Base-by-base conservation (phyloP, 1,284 basidiomycete genomes). In the Ceratobasidium sp. region DNA sequence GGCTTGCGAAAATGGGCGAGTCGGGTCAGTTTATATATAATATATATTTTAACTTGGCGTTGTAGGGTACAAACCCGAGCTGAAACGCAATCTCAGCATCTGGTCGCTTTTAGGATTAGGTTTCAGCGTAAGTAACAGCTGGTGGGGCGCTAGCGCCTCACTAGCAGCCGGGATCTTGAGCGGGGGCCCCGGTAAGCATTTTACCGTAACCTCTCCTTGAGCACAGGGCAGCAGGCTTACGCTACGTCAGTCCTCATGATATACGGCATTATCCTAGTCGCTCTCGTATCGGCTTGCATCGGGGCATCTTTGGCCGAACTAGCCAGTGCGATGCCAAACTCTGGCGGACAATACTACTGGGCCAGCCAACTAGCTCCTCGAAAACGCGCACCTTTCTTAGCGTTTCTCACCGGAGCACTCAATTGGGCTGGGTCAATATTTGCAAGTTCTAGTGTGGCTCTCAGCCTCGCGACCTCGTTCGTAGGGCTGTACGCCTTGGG, bases 331-430 rank as follows among this genome's bases (percentile, higher is more conserved):
- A 66, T 65, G 64, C 76, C 76, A 25, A 77, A 70, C 54, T 77
- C 76, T 22, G 76, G 76, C 22, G 76, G 76, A 0, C 66, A 69
- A 19, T 76, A 76, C 59, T 76, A 76, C 43, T 76, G 76, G 66
- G 46, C 76, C 1, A 57, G 43, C 3, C 66, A 62, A 52, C 56
- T 76, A 7, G 76, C 76, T 17, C 76, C 76, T 15, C 66, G 66
- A 3, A 22, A 34, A 2, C 70, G 40, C 19, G 76, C 65, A 1
- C 76, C 76, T 4, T 25, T 76, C 1, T 34, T 70, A 4, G 51
- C 76, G 13, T 76, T 76, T 32, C 40, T 75, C 11, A 75, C 71
- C 17, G 71, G 71, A n/a, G 68, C 68, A 17, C 22, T 67, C 25
- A 25, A 43, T 25, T 64, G 61, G 61, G 73, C 73, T 0, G 64